Evolutionary conservation across 2,329 filamentous ascomycete genomes (phyloP), one percentile per base, ranked within the genome.

Genomic region (Fusarium luffae): DNA sequence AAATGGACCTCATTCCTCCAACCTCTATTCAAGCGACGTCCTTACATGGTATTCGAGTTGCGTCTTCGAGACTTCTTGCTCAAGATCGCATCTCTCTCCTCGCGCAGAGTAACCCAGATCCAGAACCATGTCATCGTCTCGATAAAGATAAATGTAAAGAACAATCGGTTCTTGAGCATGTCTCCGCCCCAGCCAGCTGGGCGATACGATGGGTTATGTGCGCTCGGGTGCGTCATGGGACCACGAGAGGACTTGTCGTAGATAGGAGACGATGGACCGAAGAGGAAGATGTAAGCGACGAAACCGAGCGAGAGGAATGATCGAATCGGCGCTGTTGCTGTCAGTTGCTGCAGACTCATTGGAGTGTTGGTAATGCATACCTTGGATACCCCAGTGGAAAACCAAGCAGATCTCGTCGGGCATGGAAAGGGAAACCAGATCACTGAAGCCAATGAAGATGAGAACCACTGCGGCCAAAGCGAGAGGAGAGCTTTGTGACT

Each of bases 71-170:
- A 77, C 76, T 83, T 82, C 67, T 79, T 81, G 10, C 74, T 74
- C 12, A 82, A 61, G 4, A 87, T 75, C 21, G 78, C 80, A 7
- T 74, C 69, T n/a, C 81, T 76, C 82, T 93, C 91, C 75, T 93
- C 91, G 54, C 88, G 84, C 73, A 93, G 78, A 7, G 88, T 91
- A 30, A 90, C 85, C 85, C 89, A 93, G 25, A 88, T 89, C 94
- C 94, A 97, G 79, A 97, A 94, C 93, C 94, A 97, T 66, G 87
- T 86, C 71, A 93, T 84, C 78, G 93, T 88, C 83, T 98, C 94
- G 76, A 97, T 77, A 75, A 97, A 96, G 11, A 89, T 89, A 80
- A 93, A 96, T 1, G 92, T 90, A 77, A 98, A 97, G 42, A 97
- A 88, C 42, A 97, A 83, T 52, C 93, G 88, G 77, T 97, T 97